Percentiles rank a stretch among this genome's conserved stretches.
Evolutionary conservation across 805 yeast species (phyloP).

Genomic region (Metschnikowia reukaufii): DNA sequence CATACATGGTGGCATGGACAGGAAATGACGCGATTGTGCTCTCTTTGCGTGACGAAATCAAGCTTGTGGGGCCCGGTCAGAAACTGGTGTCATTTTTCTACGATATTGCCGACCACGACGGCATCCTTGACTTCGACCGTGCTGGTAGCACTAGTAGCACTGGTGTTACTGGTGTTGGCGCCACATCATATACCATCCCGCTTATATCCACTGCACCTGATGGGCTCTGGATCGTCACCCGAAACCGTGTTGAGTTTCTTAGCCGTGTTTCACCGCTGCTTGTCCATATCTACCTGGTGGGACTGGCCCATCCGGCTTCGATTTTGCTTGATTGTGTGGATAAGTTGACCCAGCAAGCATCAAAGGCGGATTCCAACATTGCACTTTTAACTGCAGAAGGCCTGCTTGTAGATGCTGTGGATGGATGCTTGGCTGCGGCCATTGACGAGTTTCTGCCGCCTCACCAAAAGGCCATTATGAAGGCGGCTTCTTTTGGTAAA

Average conservation of each 20-base stretch:
- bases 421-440: slow-evolving; percentile 71
- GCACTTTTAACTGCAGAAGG: slow-evolving; percentile 48
- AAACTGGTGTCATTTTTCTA: slow-evolving; percentile 55
- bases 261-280: slow-evolving; percentile 60
- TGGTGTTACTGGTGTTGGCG: too few relatives aligned
- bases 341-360: slow-evolving; percentile 62
- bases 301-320: slow-evolving; percentile 81
- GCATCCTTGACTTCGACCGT: slow-evolving; percentile 30
- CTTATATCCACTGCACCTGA: slow-evolving; percentile 57
- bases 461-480: slow-evolving; percentile 77
- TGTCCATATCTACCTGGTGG: slow-evolving; percentile 69
- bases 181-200: slow-evolving; percentile 39
- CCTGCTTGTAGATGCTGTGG: slow-evolving; percentile 58
- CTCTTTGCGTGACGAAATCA: slow-evolving; percentile 61
- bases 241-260: slow-evolving; percentile 57
- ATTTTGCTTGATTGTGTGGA: slow-evolving; percentile 74
- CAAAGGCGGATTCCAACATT: slow-evolving; percentile 79
- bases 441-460: slow-evolving; percentile 71
- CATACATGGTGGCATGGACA: slow-evolving; percentile 71
- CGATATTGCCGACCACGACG: slow-evolving; percentile 32
- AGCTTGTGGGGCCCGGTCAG: slow-evolving; percentile 70
- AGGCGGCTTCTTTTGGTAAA: slow-evolving; percentile 88
- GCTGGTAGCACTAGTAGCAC: slow-evolving; percentile 22
- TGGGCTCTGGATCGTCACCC: slow-evolving; percentile 69
- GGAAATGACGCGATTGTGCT: slow-evolving; percentile 78